A percentile compares a stretch with the other conserved stretches of the same genome.
phyloP scores from a whole-genome alignment of 495 filamentous ascomycete genomes.

The Penicillium riverlandense region DNA sequence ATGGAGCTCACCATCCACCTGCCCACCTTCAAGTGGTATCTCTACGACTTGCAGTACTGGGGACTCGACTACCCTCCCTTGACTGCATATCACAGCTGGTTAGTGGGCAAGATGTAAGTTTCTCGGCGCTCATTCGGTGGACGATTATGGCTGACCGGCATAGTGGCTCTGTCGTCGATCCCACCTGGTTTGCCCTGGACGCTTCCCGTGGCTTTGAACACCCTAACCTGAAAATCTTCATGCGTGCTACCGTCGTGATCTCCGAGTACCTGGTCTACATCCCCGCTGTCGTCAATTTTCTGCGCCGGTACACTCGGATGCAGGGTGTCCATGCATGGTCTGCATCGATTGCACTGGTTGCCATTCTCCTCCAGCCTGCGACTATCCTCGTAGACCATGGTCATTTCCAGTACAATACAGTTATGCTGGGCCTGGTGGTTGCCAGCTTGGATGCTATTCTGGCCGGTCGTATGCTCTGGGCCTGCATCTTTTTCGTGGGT shows the following conservation, averaged over 20 bases:
- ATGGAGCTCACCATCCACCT: conserved; percentile 92
- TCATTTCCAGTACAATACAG: conserved; percentile 99
- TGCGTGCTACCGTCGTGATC: conserved; percentile 82
- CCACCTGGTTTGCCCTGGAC: conserved; percentile 83
- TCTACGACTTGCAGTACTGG: conserved; percentile 95
- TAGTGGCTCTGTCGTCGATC: conserved; percentile 68
- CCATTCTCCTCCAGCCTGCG: conserved; percentile 85
- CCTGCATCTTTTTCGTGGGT: conserved; percentile 87
- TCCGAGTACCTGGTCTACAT: conserved; percentile 89
- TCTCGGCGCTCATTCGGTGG: neutral
- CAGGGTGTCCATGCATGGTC: conserved; percentile 70
- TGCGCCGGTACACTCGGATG: conserved; percentile 66
- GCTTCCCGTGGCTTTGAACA: conserved; percentile 76
- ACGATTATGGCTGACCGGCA: conserved; percentile 7
- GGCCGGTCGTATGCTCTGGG: conserved; percentile 78
- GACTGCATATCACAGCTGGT: conserved; percentile 96
- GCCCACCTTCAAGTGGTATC: conserved; percentile 92
- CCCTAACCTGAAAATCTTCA: conserved; percentile 78
- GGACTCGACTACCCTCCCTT: conserved; percentile 95
- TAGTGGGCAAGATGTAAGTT: conserved; percentile 72
- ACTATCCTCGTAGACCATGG: conserved; percentile 92
- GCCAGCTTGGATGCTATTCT: conserved; percentile 84
- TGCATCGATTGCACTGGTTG: conserved; percentile 74
- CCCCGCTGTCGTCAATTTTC: conserved; percentile 76
- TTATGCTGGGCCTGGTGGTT: conserved; percentile 87